Conservation (phyloP, 257 asterid species). For the Perilla frutescens region DNA sequence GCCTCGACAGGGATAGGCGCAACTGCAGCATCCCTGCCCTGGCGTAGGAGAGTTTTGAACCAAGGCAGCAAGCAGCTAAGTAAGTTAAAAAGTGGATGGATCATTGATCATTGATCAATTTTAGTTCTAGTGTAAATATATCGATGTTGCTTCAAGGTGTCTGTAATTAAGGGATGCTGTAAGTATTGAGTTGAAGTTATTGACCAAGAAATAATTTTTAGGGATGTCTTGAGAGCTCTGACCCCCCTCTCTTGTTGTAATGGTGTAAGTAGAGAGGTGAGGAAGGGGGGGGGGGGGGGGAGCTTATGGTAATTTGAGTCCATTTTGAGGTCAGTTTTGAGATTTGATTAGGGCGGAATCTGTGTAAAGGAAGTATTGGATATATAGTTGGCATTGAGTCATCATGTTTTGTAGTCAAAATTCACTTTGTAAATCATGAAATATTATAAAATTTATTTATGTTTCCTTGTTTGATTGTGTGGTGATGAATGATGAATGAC, state of each 20-base stretch:
- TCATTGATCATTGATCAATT: constrained; percentile 38
- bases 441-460: constrained; percentile 27
- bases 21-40: constrained; percentile 89
- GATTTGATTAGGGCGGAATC: constrained; percentile 44
- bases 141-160: constrained; percentile 35
- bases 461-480: neutral
- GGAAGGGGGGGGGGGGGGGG: neutral
- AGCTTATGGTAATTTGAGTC: constrained; percentile 32
- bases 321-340: constrained; percentile 46
- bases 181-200: constrained; percentile 51
- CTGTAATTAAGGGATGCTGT: constrained; percentile 55
- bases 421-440: constrained; percentile 47
- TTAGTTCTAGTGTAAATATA: constrained; percentile 51
- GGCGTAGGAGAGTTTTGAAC: constrained; percentile 49
- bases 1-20: constrained; percentile 90
- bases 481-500: neutral
- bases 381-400: constrained; percentile 53
- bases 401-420: constrained; percentile 37
- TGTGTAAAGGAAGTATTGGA: constrained; percentile 41
- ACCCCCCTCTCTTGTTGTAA: constrained; percentile 40
- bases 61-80: neutral
- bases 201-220: constrained; percentile 43
- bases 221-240: constrained; percentile 32
- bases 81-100: constrained; percentile 25
- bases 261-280: constrained; percentile 54